Conservation (phyloP, 2,329 filamentous ascomycete genomes). For the Colletotrichum tamarilloi region DNA sequence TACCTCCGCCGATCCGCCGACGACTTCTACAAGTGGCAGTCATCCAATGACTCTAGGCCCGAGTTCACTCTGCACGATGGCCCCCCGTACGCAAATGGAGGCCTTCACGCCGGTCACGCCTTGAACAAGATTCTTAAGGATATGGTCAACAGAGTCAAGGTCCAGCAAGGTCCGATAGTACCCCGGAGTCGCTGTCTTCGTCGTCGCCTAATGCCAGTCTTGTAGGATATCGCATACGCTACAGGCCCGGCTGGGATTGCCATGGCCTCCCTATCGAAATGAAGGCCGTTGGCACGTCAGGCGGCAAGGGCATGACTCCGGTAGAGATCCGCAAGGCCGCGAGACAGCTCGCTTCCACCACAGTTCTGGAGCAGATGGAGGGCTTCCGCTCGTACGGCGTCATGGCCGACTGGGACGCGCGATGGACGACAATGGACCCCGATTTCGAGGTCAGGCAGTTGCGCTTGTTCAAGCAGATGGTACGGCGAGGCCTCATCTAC, state of each 20-base stretch:
- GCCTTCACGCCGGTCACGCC: conserved; percentile 91
- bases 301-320: conserved; percentile 57
- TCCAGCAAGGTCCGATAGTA: conserved; percentile 69
- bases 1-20: conserved; percentile 85
- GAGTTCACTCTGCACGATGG: conserved; percentile 92
- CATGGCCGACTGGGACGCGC: conserved; percentile 83
- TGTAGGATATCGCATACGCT: conserved; percentile 75
- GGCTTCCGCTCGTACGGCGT: conserved; percentile 79
- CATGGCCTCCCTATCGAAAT: conserved; percentile 97
- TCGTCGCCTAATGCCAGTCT: background rate
- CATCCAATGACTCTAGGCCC: conserved; percentile 62
- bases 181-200: background rate
- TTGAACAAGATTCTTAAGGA: conserved; percentile 98
- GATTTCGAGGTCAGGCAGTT: conserved; percentile 81
- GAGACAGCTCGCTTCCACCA: conserved; percentile 72
- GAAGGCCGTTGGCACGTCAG: conserved; percentile 79
- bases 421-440: conserved; percentile 83
- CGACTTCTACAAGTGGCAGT: conserved; percentile 91
- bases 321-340: conserved; percentile 74
- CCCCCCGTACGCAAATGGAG: conserved; percentile 95
- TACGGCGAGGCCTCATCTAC: conserved; percentile 79
- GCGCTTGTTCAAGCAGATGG: conserved; percentile 80
- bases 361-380: conserved; percentile 78
- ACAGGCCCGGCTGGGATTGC: conserved; percentile 96
- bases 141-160: conserved; percentile 84